Percentiles rank a stretch among this genome's conserved stretches.
These are phyloP conservation scores for Talaromyces sp. DNA, from an alignment of 2,329 filamentous ascomycete genomes.

Conservation along the genomic window DNA sequence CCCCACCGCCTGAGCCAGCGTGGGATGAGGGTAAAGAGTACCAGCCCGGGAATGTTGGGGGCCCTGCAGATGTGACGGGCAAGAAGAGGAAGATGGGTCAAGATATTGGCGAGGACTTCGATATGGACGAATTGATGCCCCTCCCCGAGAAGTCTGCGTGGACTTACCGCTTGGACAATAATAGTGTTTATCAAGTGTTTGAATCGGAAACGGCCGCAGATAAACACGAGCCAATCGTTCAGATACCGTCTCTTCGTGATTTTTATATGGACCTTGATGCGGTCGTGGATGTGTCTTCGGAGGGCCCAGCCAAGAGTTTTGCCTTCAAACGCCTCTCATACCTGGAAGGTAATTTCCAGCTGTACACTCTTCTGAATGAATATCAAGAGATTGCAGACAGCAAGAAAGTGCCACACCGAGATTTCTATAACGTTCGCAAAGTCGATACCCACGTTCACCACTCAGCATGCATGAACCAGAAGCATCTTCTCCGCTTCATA, in stretches of 20 bases:
- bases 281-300: slow-evolving; percentile 85
- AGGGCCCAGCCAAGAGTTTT: slow-evolving; percentile 95
- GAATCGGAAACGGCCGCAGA: slow-evolving; percentile 66
- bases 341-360: slow-evolving; percentile 93
- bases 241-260: slow-evolving; percentile 89
- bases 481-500: slow-evolving; percentile 96
- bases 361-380: slow-evolving; percentile 91
- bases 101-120: slow-evolving; percentile 90
- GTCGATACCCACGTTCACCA: slow-evolving; percentile 99
- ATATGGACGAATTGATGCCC: slow-evolving; percentile 75
- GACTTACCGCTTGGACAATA: slow-evolving; percentile 77
- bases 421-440: slow-evolving; percentile 99
- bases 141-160: slow-evolving; percentile 71
- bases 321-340: slow-evolving; percentile 94
- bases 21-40: slow-evolving; percentile 69
- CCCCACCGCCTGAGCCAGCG: slow-evolving; percentile 84
- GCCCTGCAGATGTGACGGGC: slow-evolving; percentile 49
- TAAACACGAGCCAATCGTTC: slow-evolving; percentile 69
- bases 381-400: slow-evolving; percentile 98
- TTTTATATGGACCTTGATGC: slow-evolving; percentile 94
- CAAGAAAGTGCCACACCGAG: slow-evolving; percentile 94
- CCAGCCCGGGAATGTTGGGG: slow-evolving; percentile 33
- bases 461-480: slow-evolving; percentile 99
- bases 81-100: slow-evolving; percentile 81
- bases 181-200: slow-evolving; percentile 91